Conservation (phyloP, 176 grass and related monocot species). For the Calamus simplicifolius region DNA sequence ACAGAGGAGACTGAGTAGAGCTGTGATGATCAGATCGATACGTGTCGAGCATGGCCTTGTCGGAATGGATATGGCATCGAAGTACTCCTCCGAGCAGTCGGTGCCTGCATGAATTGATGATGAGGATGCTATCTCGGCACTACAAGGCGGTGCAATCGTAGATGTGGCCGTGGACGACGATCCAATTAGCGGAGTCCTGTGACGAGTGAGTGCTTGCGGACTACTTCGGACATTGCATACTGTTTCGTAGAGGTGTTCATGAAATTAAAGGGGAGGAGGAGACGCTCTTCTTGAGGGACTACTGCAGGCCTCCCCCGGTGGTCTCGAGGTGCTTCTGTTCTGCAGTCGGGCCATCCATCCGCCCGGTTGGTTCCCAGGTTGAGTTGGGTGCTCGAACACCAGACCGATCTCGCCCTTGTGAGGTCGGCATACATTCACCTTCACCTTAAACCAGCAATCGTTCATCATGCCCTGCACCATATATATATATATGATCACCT, state of each 20-base stretch:
- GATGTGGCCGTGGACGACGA: constrained; percentile 66
- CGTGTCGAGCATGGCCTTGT: constrained; percentile 42
- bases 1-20: no score
- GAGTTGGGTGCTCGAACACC: constrained; percentile 66
- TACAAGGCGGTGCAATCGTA: constrained; percentile 77
- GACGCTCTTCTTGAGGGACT: constrained; percentile 49
- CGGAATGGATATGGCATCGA: constrained; percentile 94
- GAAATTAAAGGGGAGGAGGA: constrained; percentile 54
- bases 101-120: constrained; percentile 85
- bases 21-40: constrained; percentile 48
- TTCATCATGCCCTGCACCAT: constrained; percentile 93
- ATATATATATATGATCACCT: no score
- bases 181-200: constrained; percentile 65
- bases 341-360: constrained; percentile 76
- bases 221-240: constrained; percentile 55
- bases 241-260: constrained; percentile 25
- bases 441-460: constrained; percentile 89
- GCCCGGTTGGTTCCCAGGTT: constrained; percentile 56
- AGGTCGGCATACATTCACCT: constrained; percentile 47
- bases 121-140: constrained; percentile 87
- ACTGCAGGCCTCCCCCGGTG: constrained; percentile 12
- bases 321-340: constrained; percentile 39
- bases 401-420: constrained; percentile 54
- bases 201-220: constrained; percentile 53
- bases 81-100: constrained; percentile 92